Evolutionary conservation across 1,284 basidiomycete genomes (phyloP).

Genomic region (Hortiboletus rubellus): DNA sequence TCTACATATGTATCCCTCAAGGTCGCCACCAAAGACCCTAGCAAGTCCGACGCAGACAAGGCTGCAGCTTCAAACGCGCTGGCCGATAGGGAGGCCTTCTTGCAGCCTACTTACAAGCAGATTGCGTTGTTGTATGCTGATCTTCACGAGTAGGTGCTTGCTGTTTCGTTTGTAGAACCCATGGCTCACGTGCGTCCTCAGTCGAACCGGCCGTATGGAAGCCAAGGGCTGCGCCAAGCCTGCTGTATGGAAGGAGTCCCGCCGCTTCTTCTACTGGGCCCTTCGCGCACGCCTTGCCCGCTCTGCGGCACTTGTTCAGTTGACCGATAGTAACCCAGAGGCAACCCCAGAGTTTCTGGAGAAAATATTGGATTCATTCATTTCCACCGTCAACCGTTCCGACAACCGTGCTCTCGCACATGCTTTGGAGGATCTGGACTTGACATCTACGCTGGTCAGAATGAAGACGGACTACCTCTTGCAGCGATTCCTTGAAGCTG

Average conservation of each 20-base stretch:
- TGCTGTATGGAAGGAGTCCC: slow-evolving; percentile 85
- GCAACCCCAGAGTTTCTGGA: slow-evolving; percentile 60
- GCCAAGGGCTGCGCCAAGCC: slow-evolving; percentile 92
- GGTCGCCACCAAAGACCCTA: slow-evolving; percentile 72
- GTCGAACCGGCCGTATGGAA: slow-evolving; percentile 95
- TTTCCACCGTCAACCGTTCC: slow-evolving; percentile 51
- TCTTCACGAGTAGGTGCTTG: slow-evolving; percentile 80
- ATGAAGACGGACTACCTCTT: slow-evolving; percentile 66
- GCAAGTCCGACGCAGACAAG: slow-evolving; percentile 74
- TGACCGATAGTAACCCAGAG: slow-evolving; percentile 64
- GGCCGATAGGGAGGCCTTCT: slow-evolving; percentile 76
- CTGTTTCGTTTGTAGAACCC: background rate
- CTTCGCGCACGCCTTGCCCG: slow-evolving; percentile 77
- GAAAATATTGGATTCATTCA: slow-evolving; percentile 58
- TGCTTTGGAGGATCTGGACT: slow-evolving; percentile 66
- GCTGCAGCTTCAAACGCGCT: slow-evolving; percentile 68
- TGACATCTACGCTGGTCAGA: slow-evolving; percentile 57
- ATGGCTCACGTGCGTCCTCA: slow-evolving; percentile 38
- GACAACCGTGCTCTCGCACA: slow-evolving; percentile 58
- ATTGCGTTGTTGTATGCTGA: slow-evolving; percentile 95
- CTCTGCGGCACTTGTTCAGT: slow-evolving; percentile 56
- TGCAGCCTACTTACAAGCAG: slow-evolving; percentile 91
- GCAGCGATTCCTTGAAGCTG: slow-evolving; percentile 59
- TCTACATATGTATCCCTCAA: slow-evolving; percentile 81
- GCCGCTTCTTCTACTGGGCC: slow-evolving; percentile 96